These are phyloP conservation scores for Ogataea dorogensis DNA, from an alignment of 805 yeast genomes.

Conservation along the genomic window DNA sequence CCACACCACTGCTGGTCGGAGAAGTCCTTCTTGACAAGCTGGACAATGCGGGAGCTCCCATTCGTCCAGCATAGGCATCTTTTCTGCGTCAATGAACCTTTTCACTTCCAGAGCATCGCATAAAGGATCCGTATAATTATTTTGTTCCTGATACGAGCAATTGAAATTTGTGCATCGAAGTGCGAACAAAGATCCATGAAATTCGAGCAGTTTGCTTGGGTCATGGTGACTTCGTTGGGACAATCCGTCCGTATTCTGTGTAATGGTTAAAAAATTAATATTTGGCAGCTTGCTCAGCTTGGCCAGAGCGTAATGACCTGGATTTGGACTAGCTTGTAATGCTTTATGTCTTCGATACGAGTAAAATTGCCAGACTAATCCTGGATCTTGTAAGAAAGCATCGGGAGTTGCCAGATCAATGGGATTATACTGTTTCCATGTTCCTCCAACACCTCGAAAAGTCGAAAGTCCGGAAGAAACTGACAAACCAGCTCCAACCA, in stretches of 20 bases:
- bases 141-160: constrained; percentile 60
- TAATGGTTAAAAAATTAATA: constrained; percentile 57
- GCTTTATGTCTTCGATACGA: constrained; percentile 66
- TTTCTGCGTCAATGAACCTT: constrained; percentile 11
- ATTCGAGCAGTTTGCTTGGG: constrained; percentile 50
- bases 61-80: constrained; percentile 41
- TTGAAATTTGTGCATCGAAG: constrained; percentile 72
- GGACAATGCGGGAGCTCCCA: constrained; percentile 75
- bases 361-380: constrained; percentile 88
- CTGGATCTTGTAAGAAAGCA: constrained; percentile 80
- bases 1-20: constrained; percentile 93
- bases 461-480: constrained; percentile 77
- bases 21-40: constrained; percentile 56
- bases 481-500: constrained; percentile 83
- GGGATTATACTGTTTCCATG: constrained; percentile 75
- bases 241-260: constrained; percentile 83
- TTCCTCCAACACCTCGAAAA: constrained; percentile 67
- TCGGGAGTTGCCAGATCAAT: constrained; percentile 90
- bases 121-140: constrained; percentile 56
- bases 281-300: constrained; percentile 46
- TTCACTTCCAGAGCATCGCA: constrained; percentile 35
- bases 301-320: constrained; percentile 71
- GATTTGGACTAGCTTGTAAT: constrained; percentile 65
- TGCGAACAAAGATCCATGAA: constrained; percentile 78
- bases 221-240: constrained; percentile 65